Conservation (phyloP, 2,329 filamentous ascomycete genomes). For the Alternaria brassicicola region DNA sequence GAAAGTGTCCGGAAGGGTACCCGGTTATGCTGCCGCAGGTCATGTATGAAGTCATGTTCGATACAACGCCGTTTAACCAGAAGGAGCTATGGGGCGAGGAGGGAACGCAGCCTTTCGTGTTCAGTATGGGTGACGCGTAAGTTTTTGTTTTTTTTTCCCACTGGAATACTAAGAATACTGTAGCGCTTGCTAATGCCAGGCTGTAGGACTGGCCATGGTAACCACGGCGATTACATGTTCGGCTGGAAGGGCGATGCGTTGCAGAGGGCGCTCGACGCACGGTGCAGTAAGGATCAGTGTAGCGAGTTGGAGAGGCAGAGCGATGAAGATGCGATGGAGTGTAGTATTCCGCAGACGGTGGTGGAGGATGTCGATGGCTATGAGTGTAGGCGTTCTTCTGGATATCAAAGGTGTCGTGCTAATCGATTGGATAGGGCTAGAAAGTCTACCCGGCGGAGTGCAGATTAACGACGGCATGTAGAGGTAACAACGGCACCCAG, state of each 20-base stretch:
- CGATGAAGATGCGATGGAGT: conserved; percentile 38
- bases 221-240: conserved; percentile 36
- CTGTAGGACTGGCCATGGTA: conserved; percentile 36
- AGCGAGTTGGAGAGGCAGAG: conserved; percentile 36
- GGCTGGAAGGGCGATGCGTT: conserved; percentile 40
- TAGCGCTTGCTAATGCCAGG: not conserved
- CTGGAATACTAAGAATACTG: not conserved
- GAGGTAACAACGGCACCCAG: not conserved
- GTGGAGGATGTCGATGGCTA: conserved; percentile 31
- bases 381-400: not conserved
- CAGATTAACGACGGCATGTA: conserved; percentile 25
- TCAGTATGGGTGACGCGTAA: conserved; percentile 41
- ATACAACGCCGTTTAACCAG: conserved; percentile 45
- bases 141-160: conserved; percentile 1
- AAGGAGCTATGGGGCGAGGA: conserved; percentile 32
- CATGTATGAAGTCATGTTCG: conserved; percentile 56
- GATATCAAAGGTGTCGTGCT: not conserved
- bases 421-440: conserved; percentile 18
- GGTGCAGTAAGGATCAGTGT: conserved; percentile 37
- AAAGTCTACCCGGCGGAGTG: conserved; percentile 28
- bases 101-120: conserved; percentile 41
- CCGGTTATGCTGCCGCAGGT: conserved; percentile 55
- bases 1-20: conserved; percentile 51
- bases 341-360: conserved; percentile 34
- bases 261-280: conserved; percentile 36